Base-by-base conservation (phyloP, 768 basidiomycete species). In the Termitomyces sp. region DNA sequence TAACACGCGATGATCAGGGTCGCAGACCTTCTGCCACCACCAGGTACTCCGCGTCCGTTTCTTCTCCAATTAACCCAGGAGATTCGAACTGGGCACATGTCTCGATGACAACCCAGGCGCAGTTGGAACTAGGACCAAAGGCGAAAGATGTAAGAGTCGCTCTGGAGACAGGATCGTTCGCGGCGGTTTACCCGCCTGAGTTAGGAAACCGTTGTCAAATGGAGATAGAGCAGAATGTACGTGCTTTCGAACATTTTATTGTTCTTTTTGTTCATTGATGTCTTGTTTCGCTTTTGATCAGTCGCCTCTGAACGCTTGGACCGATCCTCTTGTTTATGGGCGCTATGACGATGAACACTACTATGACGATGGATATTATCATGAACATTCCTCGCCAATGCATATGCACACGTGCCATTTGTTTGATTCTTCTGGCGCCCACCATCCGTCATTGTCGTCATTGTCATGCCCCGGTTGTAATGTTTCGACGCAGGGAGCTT, bases 1-100 rank as follows among this genome's bases (percentile, higher is more conserved):
- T 58, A 20, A 37, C 50, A 18, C 50, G 50, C 44, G 58, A 58
- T 39, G 57, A 58, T 27, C 49, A 51, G 15, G 57, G 31, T 20
- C 50, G 57, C 39, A 8, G 18, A n/a, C 20, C 50, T 9, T 58
- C 57, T 4, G 8, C 30, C 7, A 44, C 22, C 1, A 42, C 11
- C 6, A 45, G 6, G 9, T 52, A 58, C 50, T 36, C 49, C 31
- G 49, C 57, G 13, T 42, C 49, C 1, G 30, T 52, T 41, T 50
- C 48, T 24, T 39, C 37, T 9, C 57, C 49, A 1, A 58, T 58
- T 12, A 58, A 53, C 22, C 42, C 58, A 18, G 44, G n/a, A 15
- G 44, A 58, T 39, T 27, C 33, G 3, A 37, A 15, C 8, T 44
- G 41, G 51, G 34, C 13, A 4, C 58, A 58, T 54, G n/a, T 58